Percentiles rank a stretch among this genome's conserved stretches.
Evolutionary conservation across 257 asterid genomes (phyloP).

Genomic region (Solanum paucissectum): DNA sequence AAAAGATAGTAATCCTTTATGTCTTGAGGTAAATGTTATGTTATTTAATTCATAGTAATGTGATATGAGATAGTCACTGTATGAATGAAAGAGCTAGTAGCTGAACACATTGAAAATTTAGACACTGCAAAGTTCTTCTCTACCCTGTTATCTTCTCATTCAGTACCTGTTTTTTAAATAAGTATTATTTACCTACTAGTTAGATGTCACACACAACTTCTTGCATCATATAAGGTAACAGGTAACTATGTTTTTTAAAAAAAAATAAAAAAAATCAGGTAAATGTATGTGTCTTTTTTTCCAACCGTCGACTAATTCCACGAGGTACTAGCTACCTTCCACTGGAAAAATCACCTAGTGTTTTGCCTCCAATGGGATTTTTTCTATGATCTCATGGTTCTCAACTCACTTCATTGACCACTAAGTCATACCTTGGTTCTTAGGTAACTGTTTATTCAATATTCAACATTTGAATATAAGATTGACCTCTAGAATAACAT

Average conservation of each 20-base stretch:
- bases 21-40: not conserved
- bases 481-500: not conserved
- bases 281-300: not conserved
- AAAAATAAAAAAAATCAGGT: not conserved
- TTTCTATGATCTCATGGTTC: not conserved
- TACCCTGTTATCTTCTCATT: not conserved
- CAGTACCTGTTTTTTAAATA: not conserved
- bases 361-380: not conserved
- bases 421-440: not conserved
- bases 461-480: not conserved
- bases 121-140: not conserved
- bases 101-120: not conserved
- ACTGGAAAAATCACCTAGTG: not conserved
- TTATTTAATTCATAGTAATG: not conserved
- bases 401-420: not conserved
- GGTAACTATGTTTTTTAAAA: not conserved
- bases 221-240: not conserved
- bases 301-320: not conserved
- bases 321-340: not conserved
- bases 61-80: not conserved
- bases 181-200: not conserved
- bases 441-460: not conserved
- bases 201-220: not conserved
- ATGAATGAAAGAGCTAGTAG: not conserved
- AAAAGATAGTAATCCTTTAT: not conserved